Evolutionary conservation across 148 eudicot species (phyloP), one percentile per base, ranked within the genome.

Genomic region (Fagopyrum esculentum): DNA sequence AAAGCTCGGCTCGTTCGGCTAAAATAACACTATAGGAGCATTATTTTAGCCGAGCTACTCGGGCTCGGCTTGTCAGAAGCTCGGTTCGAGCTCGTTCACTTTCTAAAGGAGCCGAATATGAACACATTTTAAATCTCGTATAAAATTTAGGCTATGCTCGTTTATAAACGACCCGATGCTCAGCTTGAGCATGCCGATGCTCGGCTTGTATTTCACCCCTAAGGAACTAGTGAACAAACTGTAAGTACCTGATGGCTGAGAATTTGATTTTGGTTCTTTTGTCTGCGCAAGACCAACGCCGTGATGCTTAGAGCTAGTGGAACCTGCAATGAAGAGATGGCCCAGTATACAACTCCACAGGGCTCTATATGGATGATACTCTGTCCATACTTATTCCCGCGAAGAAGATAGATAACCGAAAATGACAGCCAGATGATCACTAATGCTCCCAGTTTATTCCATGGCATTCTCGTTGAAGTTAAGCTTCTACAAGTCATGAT

Each of bases 331-430:
- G 85, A 80, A 71, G 92, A 81, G 81, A 88, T 73, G 40, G 79
- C 56, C 92, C 92, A 88, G 77, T 84, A 88, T 75, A 26, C 86
- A 16, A 76, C 73, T 77, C 92, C 89, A 76, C 92, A 88, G 10
- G 84, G 73, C 84, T 86, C 76, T 61, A 81, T 82, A 3, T 70
- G 71, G 22, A 83, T 76, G 2, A 85, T 80, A 45, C 92, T 82
- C 92, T 88, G 87, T 76, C 86, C 90, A 75, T 82, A 60, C 63
- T 86, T 74, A 63, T 85, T 81, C 70, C 92, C 92, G 0, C 81
- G 87, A 45, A 89, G 83, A 79, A 87, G 77, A 72, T 86, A 77
- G n/a, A 89, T 49, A 44, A 77, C 47, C 57, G 84, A 79, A 71
- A 89, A 89, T 15, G 83, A 78, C 71, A 89, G 73, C 92, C 92